Evolutionary conservation across 1,139 yeast species (phyloP).

Genomic region (Geotrichum candidum): DNA sequence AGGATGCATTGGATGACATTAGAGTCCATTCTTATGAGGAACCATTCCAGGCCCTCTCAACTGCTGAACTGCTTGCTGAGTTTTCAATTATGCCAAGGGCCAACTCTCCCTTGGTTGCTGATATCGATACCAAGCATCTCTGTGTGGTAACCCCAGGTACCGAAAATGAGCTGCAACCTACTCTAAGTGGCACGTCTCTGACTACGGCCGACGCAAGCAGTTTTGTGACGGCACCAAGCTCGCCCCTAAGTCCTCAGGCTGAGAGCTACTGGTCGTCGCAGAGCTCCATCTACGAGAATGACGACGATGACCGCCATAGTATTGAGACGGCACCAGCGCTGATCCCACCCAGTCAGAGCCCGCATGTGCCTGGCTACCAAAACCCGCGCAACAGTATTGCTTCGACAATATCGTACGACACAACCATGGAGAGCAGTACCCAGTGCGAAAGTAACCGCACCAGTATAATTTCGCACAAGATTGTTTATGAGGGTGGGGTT

Average conservation of each 20-base stretch:
- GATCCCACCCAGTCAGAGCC: background rate
- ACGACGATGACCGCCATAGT: background rate
- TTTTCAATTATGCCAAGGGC: background rate
- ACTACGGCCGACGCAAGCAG: background rate
- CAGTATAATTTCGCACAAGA: background rate
- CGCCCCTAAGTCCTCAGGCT: background rate
- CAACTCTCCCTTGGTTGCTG: no score
- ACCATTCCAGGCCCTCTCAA: background rate
- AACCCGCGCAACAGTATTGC: background rate
- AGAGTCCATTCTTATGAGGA: background rate
- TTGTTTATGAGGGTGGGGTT: background rate
- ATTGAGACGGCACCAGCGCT: background rate
- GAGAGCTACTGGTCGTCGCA: background rate
- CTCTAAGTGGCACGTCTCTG: background rate
- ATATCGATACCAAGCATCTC: no score
- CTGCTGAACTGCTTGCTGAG: background rate
- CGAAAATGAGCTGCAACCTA: background rate
- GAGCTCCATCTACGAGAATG: background rate
- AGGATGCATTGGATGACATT: background rate
- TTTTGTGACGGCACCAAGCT: conserved; percentile 9
- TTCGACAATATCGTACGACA: background rate
- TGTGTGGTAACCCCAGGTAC: no score
- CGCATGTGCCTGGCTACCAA: background rate
- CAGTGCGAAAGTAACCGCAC: background rate
- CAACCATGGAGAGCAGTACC: background rate